Conservation (phyloP, 768 basidiomycete species). For the Lyophyllum decastes region DNA sequence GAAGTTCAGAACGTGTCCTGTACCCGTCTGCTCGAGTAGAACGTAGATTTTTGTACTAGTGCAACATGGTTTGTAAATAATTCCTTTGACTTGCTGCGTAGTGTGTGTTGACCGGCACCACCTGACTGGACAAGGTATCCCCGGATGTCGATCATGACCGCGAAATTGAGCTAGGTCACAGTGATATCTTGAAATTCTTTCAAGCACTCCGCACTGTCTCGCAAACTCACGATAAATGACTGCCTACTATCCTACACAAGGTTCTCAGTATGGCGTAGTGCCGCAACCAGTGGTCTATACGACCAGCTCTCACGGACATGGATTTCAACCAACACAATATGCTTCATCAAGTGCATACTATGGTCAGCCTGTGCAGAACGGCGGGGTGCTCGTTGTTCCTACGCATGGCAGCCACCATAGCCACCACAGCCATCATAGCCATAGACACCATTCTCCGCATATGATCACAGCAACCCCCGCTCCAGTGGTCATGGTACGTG, state of each 20-base stretch:
- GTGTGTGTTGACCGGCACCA: too few relatives aligned
- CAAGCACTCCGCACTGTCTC: constrained; percentile 4
- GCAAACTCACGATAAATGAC: constrained; percentile 21
- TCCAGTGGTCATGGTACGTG: constrained; percentile 30
- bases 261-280: constrained; percentile 22
- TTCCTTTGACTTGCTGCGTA: too few relatives aligned
- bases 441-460: constrained; percentile 20
- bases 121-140: too few relatives aligned
- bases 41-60: too few relatives aligned
- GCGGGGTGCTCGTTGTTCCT: constrained; percentile 16
- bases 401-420: constrained; percentile 20
- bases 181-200: background rate
- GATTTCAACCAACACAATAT: constrained; percentile 17
- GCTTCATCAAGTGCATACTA: constrained; percentile 11
- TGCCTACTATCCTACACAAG: constrained; percentile 42
- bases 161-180: too few relatives aligned
- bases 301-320: constrained; percentile 24
- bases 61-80: too few relatives aligned
- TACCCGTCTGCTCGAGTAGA: too few relatives aligned
- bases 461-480: constrained; percentile 24
- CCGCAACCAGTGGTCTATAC: constrained; percentile 34
- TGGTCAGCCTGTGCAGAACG: constrained; percentile 10
- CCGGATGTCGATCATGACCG: background rate
- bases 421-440: constrained; percentile 21
- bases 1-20: too few relatives aligned